phyloP scores from a whole-genome alignment of 1,139 yeast species.

The Magnusiomyces tetraspermus region DNA sequence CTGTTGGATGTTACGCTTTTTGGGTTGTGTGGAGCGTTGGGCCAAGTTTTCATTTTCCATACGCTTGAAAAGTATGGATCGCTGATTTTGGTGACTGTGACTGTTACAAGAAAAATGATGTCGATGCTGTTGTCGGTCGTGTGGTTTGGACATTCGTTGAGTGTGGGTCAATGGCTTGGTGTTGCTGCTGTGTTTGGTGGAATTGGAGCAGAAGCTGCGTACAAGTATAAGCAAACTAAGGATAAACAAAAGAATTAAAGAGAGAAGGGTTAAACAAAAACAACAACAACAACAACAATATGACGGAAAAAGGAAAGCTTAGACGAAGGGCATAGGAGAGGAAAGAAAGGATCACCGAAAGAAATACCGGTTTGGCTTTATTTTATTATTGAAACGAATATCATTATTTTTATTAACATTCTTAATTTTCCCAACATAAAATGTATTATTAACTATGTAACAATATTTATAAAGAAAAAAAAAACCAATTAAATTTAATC shows the following conservation, averaged over 20 bases:
- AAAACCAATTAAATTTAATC: too few species aligned
- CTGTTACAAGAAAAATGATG: slow-evolving; percentile 92
- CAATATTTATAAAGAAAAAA: too few species aligned
- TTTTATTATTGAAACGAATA: too few species aligned
- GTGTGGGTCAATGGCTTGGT: slow-evolving; percentile 64
- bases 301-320: too few species aligned
- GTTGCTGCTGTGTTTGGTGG: slow-evolving; percentile 75
- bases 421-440: too few species aligned
- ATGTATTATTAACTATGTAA: too few species aligned
- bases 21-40: slow-evolving; percentile 76
- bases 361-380: too few species aligned
- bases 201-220: slow-evolving; percentile 55
- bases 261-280: too few species aligned
- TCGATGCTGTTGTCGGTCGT: slow-evolving; percentile 86
- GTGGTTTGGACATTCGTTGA: slow-evolving; percentile 69
- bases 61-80: slow-evolving; percentile 82
- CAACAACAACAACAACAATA: too few species aligned
- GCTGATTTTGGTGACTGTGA: slow-evolving; percentile 75
- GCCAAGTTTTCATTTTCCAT: slow-evolving; percentile 83
- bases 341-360: too few species aligned
- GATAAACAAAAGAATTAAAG: neutral
- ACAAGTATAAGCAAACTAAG: slow-evolving; percentile 28
- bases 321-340: too few species aligned
- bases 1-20: slow-evolving; percentile 54
- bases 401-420: too few species aligned